These are phyloP conservation scores for Fraxinus platypoda DNA, from an alignment of 305 asterid species.

Conservation along the genomic window DNA sequence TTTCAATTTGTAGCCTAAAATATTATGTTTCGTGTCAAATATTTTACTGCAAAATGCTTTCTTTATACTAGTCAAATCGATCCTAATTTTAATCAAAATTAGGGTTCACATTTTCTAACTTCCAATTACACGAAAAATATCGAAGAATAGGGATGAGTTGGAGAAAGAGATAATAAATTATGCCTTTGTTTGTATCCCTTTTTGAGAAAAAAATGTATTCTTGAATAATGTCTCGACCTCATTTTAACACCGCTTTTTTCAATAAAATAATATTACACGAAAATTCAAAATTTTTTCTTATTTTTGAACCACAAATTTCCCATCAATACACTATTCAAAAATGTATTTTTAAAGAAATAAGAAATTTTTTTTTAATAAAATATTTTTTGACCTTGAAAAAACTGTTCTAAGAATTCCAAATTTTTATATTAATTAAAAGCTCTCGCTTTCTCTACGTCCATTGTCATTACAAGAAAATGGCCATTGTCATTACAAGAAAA, in stretches of 20 bases:
- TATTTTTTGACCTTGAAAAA: not conserved
- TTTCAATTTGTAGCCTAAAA: not conserved
- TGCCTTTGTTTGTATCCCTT: too few relatives aligned
- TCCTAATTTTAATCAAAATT: not conserved
- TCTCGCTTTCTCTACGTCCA: not conserved
- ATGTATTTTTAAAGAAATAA: not conserved
- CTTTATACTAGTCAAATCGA: not conserved
- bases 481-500: not conserved
- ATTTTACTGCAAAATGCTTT: not conserved
- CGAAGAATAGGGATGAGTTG: not conserved
- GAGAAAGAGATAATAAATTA: not conserved
- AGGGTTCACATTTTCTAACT: not conserved
- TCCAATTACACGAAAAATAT: not conserved
- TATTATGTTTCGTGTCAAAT: not conserved
- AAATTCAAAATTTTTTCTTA: too few relatives aligned
- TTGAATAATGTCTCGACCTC: too few relatives aligned
- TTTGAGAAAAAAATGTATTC: too few relatives aligned
- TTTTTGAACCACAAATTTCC: too few relatives aligned
- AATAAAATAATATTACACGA: not conserved
- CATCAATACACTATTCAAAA: too few relatives aligned
- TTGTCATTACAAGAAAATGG: not conserved
- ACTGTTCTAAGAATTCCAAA: not conserved
- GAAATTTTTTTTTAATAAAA: not conserved
- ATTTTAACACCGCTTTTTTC: too few relatives aligned
- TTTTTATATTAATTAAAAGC: not conserved